phyloP scores from a whole-genome alignment of 177 flowering plant genomes.

The Vitis hybrid region DNA sequence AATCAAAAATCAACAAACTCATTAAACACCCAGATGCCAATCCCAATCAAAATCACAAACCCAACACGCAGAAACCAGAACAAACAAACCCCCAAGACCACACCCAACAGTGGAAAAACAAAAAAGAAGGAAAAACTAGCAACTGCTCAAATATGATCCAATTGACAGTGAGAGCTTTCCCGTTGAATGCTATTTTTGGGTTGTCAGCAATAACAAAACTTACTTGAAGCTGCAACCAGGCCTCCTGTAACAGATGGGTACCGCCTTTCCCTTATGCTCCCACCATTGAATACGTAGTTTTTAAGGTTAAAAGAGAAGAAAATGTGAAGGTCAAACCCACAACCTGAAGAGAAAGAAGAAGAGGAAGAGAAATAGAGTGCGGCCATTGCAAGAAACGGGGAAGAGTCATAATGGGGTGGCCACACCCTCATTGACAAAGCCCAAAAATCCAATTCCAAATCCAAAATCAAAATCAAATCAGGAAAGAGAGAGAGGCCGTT shows the following conservation, averaged over 20 bases:
- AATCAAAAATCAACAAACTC: constrained; percentile 16
- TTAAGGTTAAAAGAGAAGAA: not conserved
- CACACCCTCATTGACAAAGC: constrained; percentile 6
- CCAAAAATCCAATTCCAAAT: not conserved
- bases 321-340: constrained; percentile 15
- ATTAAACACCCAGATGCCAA: constrained; percentile 11
- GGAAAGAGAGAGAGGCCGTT: no score
- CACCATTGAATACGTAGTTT: not conserved
- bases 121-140: not conserved
- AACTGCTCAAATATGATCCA: not conserved
- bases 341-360: not conserved
- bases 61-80: not conserved
- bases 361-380: constrained; percentile 6
- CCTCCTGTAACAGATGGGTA: not conserved
- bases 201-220: not conserved
- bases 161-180: not conserved
- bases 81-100: not conserved
- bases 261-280: not conserved
- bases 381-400: constrained; percentile 22
- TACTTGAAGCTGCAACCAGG: not conserved
- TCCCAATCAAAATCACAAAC: constrained; percentile 1
- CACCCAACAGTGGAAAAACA: no score
- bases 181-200: not conserved
- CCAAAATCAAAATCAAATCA: not conserved
- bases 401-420: constrained; percentile 23